These are phyloP conservation scores for Arbutus unedo DNA, from an alignment of 148 eudicot species.

Conservation along the genomic window DNA sequence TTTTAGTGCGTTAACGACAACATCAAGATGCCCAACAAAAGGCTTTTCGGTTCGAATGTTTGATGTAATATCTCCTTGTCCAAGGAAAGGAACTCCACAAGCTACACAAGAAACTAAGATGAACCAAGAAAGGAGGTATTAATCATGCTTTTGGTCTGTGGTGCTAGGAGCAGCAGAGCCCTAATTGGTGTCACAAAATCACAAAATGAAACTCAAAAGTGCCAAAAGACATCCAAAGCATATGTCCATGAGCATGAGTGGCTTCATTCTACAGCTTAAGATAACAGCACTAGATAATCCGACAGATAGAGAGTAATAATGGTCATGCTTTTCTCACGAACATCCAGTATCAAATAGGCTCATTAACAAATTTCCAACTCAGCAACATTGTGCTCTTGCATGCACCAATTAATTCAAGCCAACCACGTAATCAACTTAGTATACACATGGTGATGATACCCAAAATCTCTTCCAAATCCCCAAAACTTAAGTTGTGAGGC, in stretches of 20 bases:
- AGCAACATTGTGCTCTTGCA: background rate
- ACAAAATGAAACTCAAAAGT: too few relatives aligned
- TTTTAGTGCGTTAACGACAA: too few relatives aligned
- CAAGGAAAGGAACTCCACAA: too few relatives aligned
- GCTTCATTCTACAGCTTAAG: background rate
- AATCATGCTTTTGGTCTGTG: too few relatives aligned
- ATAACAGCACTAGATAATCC: background rate
- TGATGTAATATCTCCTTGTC: too few relatives aligned
- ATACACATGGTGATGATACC: background rate
- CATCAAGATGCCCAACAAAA: too few relatives aligned
- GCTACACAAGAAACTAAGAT: too few relatives aligned
- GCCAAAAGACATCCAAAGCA: too few relatives aligned
- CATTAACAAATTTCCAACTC: background rate
- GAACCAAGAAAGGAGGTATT: too few relatives aligned
- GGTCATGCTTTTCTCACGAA: background rate
- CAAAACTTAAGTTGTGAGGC: background rate
- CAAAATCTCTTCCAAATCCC: background rate
- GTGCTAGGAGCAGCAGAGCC: too few relatives aligned
- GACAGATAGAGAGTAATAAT: background rate
- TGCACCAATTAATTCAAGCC: slow-evolving; percentile 8
- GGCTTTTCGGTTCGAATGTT: too few relatives aligned
- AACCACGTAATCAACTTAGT: background rate
- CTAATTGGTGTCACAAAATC: too few relatives aligned
- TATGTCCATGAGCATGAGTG: background rate
- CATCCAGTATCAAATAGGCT: slow-evolving; percentile 6